Evolutionary conservation across 805 yeast genomes (phyloP).

Genomic region (Schizosaccharomyces octosporus): DNA sequence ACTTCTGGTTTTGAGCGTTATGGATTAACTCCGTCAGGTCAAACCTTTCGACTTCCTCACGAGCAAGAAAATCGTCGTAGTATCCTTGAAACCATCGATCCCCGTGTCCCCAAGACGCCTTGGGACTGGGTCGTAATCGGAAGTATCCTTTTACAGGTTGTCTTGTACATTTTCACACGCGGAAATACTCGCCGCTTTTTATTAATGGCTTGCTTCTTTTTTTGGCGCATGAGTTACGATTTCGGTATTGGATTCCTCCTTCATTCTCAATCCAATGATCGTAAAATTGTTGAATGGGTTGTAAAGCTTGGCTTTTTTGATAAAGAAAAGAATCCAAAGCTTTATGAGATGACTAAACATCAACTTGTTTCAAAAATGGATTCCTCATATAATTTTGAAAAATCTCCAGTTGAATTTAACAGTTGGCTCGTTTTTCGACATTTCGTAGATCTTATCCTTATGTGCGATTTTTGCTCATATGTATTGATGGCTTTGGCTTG

Average conservation of each 20-base stretch:
- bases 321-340: constrained; percentile 7
- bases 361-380: constrained; percentile 27
- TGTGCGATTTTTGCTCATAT: constrained; percentile 65
- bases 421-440: constrained; percentile 64
- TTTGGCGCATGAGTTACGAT: constrained; percentile 58
- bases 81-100: constrained; percentile 30
- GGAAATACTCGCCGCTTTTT: constrained; percentile 12
- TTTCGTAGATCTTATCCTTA: constrained; percentile 53
- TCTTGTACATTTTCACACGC: constrained; percentile 12
- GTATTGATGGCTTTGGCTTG: constrained; percentile 32
- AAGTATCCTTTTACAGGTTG: constrained; percentile 17
- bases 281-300: constrained; percentile 29
- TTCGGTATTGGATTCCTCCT: constrained; percentile 55
- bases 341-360: constrained; percentile 20
- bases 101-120: constrained; percentile 40
- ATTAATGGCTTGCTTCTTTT: constrained; percentile 32
- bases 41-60: neutral
- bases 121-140: constrained; percentile 37
- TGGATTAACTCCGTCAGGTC: neutral
- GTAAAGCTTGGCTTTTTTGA: constrained; percentile 23
- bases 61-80: neutral
- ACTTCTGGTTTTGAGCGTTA: neutral
- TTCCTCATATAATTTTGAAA: constrained; percentile 16
- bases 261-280: constrained; percentile 37
- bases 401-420: constrained; percentile 46